Conservation (phyloP, 2,329 filamentous ascomycete species). For the Aspergillus sp. region DNA sequence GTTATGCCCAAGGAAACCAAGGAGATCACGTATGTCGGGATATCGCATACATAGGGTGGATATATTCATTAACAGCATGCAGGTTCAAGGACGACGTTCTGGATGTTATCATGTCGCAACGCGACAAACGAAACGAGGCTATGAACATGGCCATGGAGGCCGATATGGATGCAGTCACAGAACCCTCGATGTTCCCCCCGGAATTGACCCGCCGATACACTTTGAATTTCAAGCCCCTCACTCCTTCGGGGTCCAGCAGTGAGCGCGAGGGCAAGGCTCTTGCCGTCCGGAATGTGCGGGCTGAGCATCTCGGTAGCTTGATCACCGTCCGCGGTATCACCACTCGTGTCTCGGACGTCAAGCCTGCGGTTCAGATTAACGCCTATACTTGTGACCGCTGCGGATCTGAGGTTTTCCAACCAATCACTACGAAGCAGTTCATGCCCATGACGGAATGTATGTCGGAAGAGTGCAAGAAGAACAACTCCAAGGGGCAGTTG, state of each 20-base stretch:
- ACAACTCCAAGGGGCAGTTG: slow-evolving; percentile 89
- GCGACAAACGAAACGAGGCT: slow-evolving; percentile 80
- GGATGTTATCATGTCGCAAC: slow-evolving; percentile 92
- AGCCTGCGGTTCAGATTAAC: slow-evolving; percentile 95
- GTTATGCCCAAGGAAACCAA: slow-evolving; percentile 75
- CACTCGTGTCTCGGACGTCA: slow-evolving; percentile 94
- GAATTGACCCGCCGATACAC: slow-evolving; percentile 93
- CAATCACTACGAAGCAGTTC: slow-evolving; percentile 86
- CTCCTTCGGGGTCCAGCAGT: slow-evolving; percentile 66
- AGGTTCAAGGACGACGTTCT: slow-evolving; percentile 97
- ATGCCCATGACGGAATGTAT: slow-evolving; percentile 83
- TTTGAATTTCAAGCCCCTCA: slow-evolving; percentile 89
- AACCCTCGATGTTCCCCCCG: slow-evolving; percentile 80
- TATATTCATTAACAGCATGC: slow-evolving; percentile 21
- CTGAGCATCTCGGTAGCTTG: slow-evolving; percentile 86
- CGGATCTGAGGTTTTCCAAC: slow-evolving; percentile 96
- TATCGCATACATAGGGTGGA: background rate
- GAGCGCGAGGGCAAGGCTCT: slow-evolving; percentile 62
- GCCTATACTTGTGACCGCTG: slow-evolving; percentile 97
- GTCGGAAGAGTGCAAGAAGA: slow-evolving; percentile 83
- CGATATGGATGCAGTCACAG: slow-evolving; percentile 61
- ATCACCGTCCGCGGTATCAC: slow-evolving; percentile 94
- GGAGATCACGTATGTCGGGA: slow-evolving; percentile 67
- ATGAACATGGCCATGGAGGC: slow-evolving; percentile 67
- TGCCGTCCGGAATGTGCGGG: slow-evolving; percentile 89